Evolutionary conservation across 1,284 basidiomycete species (phyloP).

Genomic region (Malassezia brasiliensis): DNA sequence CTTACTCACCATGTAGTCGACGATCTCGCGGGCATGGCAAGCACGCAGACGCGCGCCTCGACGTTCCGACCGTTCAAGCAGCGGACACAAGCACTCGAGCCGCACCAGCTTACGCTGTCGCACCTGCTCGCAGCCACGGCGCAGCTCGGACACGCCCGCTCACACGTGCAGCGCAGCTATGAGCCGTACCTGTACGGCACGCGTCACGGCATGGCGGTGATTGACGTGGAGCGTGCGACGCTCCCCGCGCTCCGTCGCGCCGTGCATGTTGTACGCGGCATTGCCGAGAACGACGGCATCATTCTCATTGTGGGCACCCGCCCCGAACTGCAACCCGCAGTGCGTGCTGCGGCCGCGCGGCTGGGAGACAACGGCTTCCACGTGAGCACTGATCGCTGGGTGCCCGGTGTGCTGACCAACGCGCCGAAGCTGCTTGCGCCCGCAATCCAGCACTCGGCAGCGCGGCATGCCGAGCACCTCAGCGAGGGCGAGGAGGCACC

Average conservation of each 20-base stretch:
- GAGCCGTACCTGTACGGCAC: constrained; percentile 88
- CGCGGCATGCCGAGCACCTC: background rate
- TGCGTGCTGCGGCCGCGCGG: constrained; percentile 69
- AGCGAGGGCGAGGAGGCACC: constrained; percentile 16
- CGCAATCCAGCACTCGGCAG: constrained; percentile 27
- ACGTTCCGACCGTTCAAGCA: constrained; percentile 65
- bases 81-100: constrained; percentile 59
- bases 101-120: constrained; percentile 66
- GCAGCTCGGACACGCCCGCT: constrained; percentile 78
- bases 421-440: constrained; percentile 55
- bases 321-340: constrained; percentile 63
- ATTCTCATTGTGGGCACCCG: constrained; percentile 85
- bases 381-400: constrained; percentile 72
- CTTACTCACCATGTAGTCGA: constrained; percentile 53
- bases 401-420: constrained; percentile 89
- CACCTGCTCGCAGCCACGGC: constrained; percentile 85
- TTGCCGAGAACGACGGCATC: constrained; percentile 71
- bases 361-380: constrained; percentile 62
- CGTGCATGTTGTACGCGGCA: constrained; percentile 70
- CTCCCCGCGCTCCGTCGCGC: constrained; percentile 82
- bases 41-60: constrained; percentile 62
- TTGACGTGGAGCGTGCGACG: constrained; percentile 81
- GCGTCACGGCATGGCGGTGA: constrained; percentile 79
- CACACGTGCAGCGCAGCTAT: constrained; percentile 75
- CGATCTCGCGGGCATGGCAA: constrained; percentile 63